Percentiles rank a stretch among this genome's conserved stretches.
Conservation (phyloP, 2,329 filamentous ascomycete genomes). For the Exophiala oligosperma region DNA sequence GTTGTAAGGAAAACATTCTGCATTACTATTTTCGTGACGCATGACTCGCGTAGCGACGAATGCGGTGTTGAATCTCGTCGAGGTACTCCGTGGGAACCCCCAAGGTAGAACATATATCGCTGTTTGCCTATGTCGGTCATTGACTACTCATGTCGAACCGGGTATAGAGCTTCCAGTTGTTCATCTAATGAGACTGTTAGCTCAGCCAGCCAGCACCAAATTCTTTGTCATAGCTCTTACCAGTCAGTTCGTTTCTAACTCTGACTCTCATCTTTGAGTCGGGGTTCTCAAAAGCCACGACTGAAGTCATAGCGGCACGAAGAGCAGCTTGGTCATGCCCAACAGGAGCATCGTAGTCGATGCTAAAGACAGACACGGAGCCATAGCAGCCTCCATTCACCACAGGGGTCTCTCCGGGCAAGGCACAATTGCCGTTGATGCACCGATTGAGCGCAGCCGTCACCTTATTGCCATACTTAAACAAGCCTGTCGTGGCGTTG, state of each 20-base stretch:
- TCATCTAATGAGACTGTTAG: conserved; percentile 2
- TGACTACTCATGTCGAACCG: conserved; percentile 13
- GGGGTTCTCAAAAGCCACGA: conserved; percentile 13
- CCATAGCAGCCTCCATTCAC: conserved; percentile 45
- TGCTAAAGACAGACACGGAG: conserved; percentile 49
- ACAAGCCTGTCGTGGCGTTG: conserved; percentile 46
- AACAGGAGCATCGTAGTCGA: conserved; percentile 52
- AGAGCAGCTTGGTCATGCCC: conserved; percentile 13
- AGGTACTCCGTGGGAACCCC: too few relatives aligned
- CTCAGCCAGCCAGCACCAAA: background rate
- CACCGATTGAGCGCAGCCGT: conserved; percentile 49
- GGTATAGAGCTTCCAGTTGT: conserved; percentile 9
- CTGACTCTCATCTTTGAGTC: conserved; percentile 16
- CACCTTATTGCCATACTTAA: conserved; percentile 43
- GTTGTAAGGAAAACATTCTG: too few relatives aligned
- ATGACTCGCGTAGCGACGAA: too few relatives aligned
- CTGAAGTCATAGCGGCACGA: conserved; percentile 11
- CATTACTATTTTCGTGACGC: too few relatives aligned
- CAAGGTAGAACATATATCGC: too few relatives aligned
- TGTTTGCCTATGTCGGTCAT: background rate
- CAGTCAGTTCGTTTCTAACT: conserved; percentile 10
- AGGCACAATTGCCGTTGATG: conserved; percentile 52
- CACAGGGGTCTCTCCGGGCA: conserved; percentile 54
- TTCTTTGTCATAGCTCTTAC: conserved; percentile 1
- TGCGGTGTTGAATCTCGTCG: too few relatives aligned